A percentile compares a stretch with the other conserved stretches of the same genome.
phyloP scores from a whole-genome alignment of 768 basidiomycete genomes.

The Rhizopogon rudus region DNA sequence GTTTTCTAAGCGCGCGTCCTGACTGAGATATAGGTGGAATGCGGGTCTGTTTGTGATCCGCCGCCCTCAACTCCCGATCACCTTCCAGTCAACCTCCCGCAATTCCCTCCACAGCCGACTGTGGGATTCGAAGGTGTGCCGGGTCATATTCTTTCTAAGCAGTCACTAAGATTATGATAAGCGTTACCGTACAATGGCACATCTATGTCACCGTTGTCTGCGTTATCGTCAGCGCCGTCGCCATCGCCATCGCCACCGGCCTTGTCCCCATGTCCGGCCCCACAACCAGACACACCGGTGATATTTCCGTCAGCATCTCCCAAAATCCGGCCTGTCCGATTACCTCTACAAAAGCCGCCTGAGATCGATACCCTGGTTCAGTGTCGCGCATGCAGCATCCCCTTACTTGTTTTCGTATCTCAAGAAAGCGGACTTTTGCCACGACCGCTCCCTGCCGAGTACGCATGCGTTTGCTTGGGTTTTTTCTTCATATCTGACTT shows the following conservation, averaged over 20 bases:
- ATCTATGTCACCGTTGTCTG: too few species aligned
- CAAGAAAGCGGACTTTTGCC: slow-evolving; percentile 24
- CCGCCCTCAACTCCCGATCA: background rate
- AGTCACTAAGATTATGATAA: background rate
- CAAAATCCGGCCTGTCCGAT: background rate
- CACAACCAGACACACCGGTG: background rate
- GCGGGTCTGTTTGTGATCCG: background rate
- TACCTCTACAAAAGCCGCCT: slow-evolving; percentile 24
- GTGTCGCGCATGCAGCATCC: slow-evolving; percentile 31
- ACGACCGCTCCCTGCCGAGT: slow-evolving; percentile 28
- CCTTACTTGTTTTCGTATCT: slow-evolving; percentile 38
- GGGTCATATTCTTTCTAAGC: background rate
- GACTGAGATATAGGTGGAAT: background rate
- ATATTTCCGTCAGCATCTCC: background rate
- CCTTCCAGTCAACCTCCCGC: background rate
- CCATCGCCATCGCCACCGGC: too few species aligned
- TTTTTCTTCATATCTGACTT: slow-evolving; percentile 39
- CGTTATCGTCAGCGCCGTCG: too few species aligned
- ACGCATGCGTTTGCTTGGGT: slow-evolving; percentile 40
- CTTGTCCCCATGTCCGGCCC: background rate
- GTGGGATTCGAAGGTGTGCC: background rate
- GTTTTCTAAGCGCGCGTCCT: background rate
- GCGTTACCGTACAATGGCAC: background rate
- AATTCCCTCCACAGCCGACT: background rate
- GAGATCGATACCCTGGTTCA: slow-evolving; percentile 41